phyloP scores from a whole-genome alignment of 2,329 filamentous ascomycete genomes.

The Raffaelea deltoideospora region DNA sequence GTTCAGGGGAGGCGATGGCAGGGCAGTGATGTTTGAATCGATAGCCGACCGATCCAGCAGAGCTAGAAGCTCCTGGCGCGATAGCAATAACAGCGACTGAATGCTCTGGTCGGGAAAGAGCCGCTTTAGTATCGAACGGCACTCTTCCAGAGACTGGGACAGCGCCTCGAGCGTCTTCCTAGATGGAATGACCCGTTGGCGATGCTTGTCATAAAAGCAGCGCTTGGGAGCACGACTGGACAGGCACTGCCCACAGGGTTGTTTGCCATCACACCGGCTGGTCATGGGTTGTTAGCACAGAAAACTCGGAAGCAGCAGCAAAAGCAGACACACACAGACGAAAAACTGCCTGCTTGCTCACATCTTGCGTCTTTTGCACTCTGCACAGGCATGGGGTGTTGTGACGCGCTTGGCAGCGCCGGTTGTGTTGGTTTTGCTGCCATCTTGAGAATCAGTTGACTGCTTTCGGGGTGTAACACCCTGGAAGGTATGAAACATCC shows the following conservation, averaged over 20 bases:
- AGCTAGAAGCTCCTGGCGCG: conserved; percentile 43
- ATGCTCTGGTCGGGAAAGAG: conserved; percentile 44
- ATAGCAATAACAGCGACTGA: conserved; percentile 35
- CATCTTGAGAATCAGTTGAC: not conserved
- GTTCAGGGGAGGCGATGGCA: conserved; percentile 39
- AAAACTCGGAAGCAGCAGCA: not conserved
- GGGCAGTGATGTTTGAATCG: conserved; percentile 22
- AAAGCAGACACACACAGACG: not conserved
- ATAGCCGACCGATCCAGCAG: conserved; percentile 33
- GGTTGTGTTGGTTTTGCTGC: not conserved
- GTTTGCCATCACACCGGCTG: conserved; percentile 61
- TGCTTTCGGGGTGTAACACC: not conserved
- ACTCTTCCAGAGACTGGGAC: conserved; percentile 51
- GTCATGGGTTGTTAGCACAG: not conserved
- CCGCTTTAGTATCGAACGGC: conserved; percentile 43
- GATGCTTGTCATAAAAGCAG: conserved; percentile 69
- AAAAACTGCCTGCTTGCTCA: conserved; percentile 13
- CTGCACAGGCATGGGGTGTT: conserved; percentile 52
- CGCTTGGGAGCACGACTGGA: conserved; percentile 67
- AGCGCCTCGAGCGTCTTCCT: conserved; percentile 56
- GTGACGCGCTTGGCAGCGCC: conserved; percentile 27
- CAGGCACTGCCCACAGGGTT: conserved; percentile 69
- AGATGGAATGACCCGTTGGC: conserved; percentile 61
- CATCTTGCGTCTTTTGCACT: conserved; percentile 71
- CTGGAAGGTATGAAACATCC: not conserved